These are phyloP conservation scores for Leccinum pachyderme DNA, from an alignment of 1,284 basidiomycete genomes.

Conservation along the genomic window DNA sequence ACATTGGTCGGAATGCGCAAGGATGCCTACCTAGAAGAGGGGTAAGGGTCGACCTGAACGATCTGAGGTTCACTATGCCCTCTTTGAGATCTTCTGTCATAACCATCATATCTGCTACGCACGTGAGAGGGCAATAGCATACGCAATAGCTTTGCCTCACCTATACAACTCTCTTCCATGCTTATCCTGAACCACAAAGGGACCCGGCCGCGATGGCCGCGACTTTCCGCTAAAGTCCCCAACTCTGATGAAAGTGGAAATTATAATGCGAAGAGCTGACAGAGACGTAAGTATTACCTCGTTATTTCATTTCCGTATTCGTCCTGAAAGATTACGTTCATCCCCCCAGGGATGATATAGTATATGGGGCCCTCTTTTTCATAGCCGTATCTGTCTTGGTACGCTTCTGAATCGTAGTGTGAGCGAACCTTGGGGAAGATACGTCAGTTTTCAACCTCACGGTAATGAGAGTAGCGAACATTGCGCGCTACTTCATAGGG, in stretches of 20 bases:
- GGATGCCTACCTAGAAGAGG: constrained; percentile 23
- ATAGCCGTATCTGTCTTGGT: constrained; percentile 25
- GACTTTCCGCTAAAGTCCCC: constrained; percentile 40
- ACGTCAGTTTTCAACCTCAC: constrained; percentile 9
- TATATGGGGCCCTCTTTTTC: constrained; percentile 42
- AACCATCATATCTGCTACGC: constrained; percentile 27
- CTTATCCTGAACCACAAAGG: constrained; percentile 49
- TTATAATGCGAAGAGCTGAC: constrained; percentile 14
- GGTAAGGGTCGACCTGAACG: constrained; percentile 26
- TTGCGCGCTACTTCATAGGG: constrained; percentile 22
- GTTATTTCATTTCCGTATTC: constrained; percentile 63
- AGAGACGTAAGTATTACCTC: constrained; percentile 40
- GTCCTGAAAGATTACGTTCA: constrained; percentile 68
- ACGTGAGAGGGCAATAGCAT: constrained; percentile 6
- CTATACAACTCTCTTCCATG: constrained; percentile 48
- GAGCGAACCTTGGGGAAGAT: constrained; percentile 17
- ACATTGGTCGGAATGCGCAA: constrained; percentile 1
- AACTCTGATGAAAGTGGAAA: constrained; percentile 37
- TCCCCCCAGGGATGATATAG: constrained; percentile 64
- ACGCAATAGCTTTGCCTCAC: constrained; percentile 26
- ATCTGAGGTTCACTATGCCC: constrained; percentile 31
- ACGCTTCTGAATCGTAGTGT: neutral
- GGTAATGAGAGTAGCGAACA: constrained; percentile 3
- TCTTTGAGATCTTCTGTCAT: constrained; percentile 23
- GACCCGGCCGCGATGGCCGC: constrained; percentile 31